Evolutionary conservation across 495 filamentous ascomycete genomes (phyloP).

Genomic region (Ascodesmis nigricans): DNA sequence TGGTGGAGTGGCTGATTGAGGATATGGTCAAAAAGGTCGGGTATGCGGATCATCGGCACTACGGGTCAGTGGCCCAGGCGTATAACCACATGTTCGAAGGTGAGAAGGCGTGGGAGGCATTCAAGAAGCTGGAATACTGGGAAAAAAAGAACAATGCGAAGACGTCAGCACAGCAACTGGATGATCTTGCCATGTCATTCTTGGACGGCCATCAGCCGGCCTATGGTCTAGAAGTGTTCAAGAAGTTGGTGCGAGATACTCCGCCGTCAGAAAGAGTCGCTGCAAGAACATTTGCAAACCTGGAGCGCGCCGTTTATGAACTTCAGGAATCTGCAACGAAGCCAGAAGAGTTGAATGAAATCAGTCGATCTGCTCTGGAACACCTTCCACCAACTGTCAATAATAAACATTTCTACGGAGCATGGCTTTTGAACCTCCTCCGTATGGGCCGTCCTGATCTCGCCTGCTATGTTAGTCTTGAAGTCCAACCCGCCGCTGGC

Average conservation of each 20-base stretch:
- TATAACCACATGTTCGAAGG: constrained; percentile 17
- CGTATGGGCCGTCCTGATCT: constrained; percentile 38
- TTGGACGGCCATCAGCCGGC: constrained; percentile 8
- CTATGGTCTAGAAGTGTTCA: constrained; percentile 11
- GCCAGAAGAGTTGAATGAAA: constrained; percentile 26
- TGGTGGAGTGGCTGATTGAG: constrained; percentile 7
- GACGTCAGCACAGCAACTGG: constrained; percentile 11
- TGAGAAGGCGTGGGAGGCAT: constrained; percentile 6
- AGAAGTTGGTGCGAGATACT: constrained; percentile 11
- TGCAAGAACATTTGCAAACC: constrained; percentile 5
- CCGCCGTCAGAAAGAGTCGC: constrained; percentile 2
- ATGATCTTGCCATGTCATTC: constrained; percentile 19
- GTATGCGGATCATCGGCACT: constrained; percentile 9
- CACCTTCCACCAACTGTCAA: constrained; percentile 32
- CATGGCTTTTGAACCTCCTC: constrained; percentile 41
- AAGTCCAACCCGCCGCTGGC: constrained; percentile 35
- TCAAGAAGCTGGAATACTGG: constrained; percentile 6
- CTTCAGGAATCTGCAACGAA: constrained; percentile 6
- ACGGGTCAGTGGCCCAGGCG: constrained; percentile 15
- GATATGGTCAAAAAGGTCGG: constrained; percentile 10
- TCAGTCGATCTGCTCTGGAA: constrained; percentile 32
- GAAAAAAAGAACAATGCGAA: background rate
- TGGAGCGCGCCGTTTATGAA: constrained; percentile 5
- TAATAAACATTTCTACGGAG: constrained; percentile 39
- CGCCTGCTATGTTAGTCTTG: constrained; percentile 29